Evolutionary conservation across 164 flowering plant genomes (phyloP), one percentile per base, ranked within the genome.

Genomic region (Piper longum): DNA sequence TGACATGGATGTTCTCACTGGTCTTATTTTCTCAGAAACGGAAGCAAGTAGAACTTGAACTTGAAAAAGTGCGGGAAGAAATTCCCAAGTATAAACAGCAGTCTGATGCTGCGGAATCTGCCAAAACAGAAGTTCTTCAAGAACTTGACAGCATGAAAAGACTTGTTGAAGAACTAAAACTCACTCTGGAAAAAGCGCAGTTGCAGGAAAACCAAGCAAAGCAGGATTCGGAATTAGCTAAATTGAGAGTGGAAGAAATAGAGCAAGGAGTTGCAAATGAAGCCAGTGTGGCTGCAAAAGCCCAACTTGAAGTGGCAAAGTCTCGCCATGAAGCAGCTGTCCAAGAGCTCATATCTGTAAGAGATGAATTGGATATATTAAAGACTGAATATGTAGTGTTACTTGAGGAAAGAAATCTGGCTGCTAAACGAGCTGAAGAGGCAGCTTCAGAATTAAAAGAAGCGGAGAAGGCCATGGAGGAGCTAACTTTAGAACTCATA

Each of bases 211-310:
- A 76, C 55, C 91, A 88, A 63, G 96, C 96, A 54, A 89, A 80
- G 72, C 96, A 86, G 66, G 96, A 92, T 64, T 83, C 90, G 1
- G 90, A 89, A 62, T 83, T 86, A 17, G 95, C 83, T 60, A 84
- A 73, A 62, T 86, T 87, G 40, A 75, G 93, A 61, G 82, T 85
- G 51, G 82, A 82, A 72, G 95, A 89, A 76, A 75, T 87, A 78
- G 87, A 87, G 71, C 91, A 83, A 76, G 96, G 98, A 39, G 81
- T 86, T 40, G 86, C 85, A 51, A 86, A 86, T 64, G 96, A 89
- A 41, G 82, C 89, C 16, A 85, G 92, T 66, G 79, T 81, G 64
- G 96, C 95, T n/a, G 87, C 89, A 67, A 91, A 82, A 79, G 89
- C 91, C 19, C 95, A 87, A 75, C 86, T 91, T 52, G 95, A 91